Conservation (phyloP, 1,284 basidiomycete species). For the Paramarasmius palmivorus region DNA sequence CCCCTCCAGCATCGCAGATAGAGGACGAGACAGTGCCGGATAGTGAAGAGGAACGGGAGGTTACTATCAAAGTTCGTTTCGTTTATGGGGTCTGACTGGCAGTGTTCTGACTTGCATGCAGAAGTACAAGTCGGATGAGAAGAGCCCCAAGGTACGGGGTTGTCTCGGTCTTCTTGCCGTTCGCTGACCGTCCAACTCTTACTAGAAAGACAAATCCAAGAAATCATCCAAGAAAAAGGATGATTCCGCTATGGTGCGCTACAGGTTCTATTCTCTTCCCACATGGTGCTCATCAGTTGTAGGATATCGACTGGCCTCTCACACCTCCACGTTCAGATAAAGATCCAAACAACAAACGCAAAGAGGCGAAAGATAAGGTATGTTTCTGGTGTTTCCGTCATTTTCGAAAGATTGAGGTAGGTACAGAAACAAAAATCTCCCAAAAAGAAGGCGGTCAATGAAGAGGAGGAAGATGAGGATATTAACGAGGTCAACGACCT, state of each 20-base stretch:
- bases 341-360: no score
- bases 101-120: background rate
- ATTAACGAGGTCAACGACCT: background rate
- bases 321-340: no score
- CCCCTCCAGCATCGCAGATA: background rate
- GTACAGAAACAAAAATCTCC: no score
- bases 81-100: background rate
- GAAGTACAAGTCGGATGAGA: background rate
- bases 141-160: background rate
- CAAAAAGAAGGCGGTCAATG: background rate
- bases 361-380: no score
- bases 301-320: no score
- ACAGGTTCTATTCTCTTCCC: background rate
- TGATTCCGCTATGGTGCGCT: background rate
- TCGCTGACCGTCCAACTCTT: background rate
- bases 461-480: background rate
- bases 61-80: background rate
- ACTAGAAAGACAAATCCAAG: background rate
- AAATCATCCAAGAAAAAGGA: background rate
- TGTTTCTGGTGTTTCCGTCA: no score
- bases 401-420: no score
- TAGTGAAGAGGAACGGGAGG: background rate
- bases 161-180: background rate
- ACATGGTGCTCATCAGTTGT: background rate
- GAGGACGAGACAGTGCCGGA: background rate